These are phyloP conservation scores for Alternaria infectoria DNA, from an alignment of 2,329 filamentous ascomycete genomes.

Conservation along the genomic window DNA sequence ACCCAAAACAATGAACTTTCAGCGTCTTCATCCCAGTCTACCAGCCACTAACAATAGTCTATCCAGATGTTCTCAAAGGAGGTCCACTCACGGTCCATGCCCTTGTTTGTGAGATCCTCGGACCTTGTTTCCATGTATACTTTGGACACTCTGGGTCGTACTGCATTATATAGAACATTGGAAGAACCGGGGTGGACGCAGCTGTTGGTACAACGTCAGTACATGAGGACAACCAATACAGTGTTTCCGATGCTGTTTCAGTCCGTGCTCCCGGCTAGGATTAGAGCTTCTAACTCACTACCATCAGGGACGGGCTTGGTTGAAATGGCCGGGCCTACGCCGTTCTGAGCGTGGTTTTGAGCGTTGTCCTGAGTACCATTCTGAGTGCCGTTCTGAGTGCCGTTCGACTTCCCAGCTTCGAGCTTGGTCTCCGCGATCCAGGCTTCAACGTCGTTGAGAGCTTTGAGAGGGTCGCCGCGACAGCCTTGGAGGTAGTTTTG, in stretches of 20 bases:
- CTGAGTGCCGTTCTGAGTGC: neutral
- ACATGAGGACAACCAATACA: neutral
- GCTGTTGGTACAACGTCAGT: neutral
- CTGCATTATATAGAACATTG: neutral
- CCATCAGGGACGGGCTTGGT: too few relatives aligned
- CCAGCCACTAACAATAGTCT: neutral
- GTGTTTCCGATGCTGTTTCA: neutral
- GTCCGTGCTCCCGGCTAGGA: neutral
- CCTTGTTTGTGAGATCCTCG: too few relatives aligned
- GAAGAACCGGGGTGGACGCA: neutral
- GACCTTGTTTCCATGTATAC: too few relatives aligned
- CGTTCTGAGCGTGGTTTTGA: too few relatives aligned
- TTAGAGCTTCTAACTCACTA: neutral
- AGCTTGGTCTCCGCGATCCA: slow-evolving; percentile 27
- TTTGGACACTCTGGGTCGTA: too few relatives aligned
- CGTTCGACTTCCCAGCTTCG: neutral
- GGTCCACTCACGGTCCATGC: too few relatives aligned
- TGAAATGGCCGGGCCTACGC: too few relatives aligned
- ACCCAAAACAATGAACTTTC: neutral
- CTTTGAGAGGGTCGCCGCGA: slow-evolving; percentile 32
- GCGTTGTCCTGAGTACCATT: too few relatives aligned
- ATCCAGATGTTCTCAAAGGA: too few relatives aligned
- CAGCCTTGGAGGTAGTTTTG: slow-evolving; percentile 40
- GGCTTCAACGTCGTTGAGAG: slow-evolving; percentile 22
- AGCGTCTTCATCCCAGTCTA: neutral